Base-by-base conservation (phyloP, 441 rosid species). In the Melastoma candidum region DNA sequence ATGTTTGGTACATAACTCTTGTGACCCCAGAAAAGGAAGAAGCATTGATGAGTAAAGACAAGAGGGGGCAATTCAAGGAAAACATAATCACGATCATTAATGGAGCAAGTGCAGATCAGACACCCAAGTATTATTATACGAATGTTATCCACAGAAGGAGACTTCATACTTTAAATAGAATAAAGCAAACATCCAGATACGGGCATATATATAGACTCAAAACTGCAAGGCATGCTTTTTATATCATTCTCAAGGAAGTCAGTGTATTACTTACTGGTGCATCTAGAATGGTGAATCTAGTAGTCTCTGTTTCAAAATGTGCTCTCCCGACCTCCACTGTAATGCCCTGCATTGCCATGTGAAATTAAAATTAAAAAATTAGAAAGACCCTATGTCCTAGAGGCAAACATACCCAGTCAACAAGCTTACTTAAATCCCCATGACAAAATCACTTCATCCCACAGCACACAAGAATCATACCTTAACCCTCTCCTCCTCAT, bases 321-420 rank as follows among this genome's bases (percentile, higher is more conserved):
- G 97, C 98, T 71, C 96, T 82, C 71, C 96, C 98, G 78, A 89
- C 97, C 71, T 93, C 98, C 49, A 93, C 96, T 1, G 97, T 93
- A 79, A 71, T 89, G 13, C 97, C 98, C 97, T 89, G 60, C 45
- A 72, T 51, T 12, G 32, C 25, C 46, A 36, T 12, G 9, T 29
- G 13, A 52, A 4, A 25, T 13, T 14, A 43, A 26, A 26, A 8
- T 52, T n/a, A 25, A 36, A 52, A 36, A 36, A 11, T 25, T 44
- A 36, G 39, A 29, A 29, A 29, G 39, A 29, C 39, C 39, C 1
- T 29, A 29, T 29, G 3, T 3, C 39, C 39, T 29, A 4, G 2
- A 27, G 32, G 32, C 39, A 29, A 29, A 29, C 6, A 29, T 7
- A 29, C 1, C 39, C 7, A 7, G n/a, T n/a, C 4, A 7, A 29